Evolutionary conservation across 306 rosid species (phyloP).

Genomic region (Rosa rugosa): DNA sequence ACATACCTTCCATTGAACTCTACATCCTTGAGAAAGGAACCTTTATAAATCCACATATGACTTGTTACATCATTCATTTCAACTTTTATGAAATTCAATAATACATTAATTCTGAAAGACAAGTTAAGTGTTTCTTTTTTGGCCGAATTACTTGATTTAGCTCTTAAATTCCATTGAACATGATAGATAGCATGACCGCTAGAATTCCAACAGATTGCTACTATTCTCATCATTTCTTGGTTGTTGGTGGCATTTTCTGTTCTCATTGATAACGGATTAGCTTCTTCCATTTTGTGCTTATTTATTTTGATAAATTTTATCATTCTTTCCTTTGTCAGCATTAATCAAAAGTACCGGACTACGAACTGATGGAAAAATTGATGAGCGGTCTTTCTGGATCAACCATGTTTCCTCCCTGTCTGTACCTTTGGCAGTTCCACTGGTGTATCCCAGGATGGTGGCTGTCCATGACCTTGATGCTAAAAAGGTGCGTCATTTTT

Average conservation of each 20-base stretch:
- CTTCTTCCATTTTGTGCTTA: background rate
- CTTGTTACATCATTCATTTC: background rate
- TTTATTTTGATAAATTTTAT: conserved; percentile 25
- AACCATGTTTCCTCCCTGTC: conserved; percentile 78
- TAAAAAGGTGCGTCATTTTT: conserved; percentile 48
- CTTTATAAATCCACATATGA: background rate
- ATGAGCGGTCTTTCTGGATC: conserved; percentile 91
- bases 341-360: conserved; percentile 80
- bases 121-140: background rate
- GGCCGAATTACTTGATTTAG: background rate
- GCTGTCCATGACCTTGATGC: conserved; percentile 76
- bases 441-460: conserved; percentile 94
- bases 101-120: background rate
- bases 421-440: conserved; percentile 80
- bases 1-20: background rate
- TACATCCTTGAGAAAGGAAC: background rate
- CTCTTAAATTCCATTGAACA: background rate
- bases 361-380: conserved; percentile 82
- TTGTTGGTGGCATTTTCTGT: background rate
- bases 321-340: conserved; percentile 56
- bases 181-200: background rate
- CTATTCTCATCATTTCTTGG: background rate
- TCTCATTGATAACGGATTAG: background rate
- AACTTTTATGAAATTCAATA: background rate
- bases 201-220: background rate